Conservation (phyloP, 2,329 filamentous ascomycete species). For the Phaeoacremonium minimum region DNA sequence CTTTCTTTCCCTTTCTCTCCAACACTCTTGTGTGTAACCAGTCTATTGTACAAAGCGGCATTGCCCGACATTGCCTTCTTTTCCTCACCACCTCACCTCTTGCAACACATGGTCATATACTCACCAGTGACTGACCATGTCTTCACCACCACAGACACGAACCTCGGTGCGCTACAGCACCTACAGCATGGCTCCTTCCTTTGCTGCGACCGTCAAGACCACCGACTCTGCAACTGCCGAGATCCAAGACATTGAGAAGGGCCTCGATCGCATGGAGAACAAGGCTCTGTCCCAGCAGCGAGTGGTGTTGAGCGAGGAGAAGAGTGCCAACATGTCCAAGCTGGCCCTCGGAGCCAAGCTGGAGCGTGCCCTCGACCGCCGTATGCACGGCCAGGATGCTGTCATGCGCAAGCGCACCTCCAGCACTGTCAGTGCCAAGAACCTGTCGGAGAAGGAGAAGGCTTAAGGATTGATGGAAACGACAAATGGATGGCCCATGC, state of each 20-base stretch:
- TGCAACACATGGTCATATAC: neutral
- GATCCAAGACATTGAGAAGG: slow-evolving; percentile 68
- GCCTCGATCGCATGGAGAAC: slow-evolving; percentile 85
- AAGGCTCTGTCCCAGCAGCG: slow-evolving; percentile 79
- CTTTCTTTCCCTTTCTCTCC: slow-evolving; percentile 3
- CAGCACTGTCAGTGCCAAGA: slow-evolving; percentile 22
- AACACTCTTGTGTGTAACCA: too few species aligned
- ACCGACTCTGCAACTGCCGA: slow-evolving; percentile 52
- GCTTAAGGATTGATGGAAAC: slow-evolving; percentile 9
- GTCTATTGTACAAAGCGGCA: too few species aligned
- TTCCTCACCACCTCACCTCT: neutral
- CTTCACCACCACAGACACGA: slow-evolving; percentile 35
- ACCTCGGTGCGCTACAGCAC: slow-evolving; percentile 55
- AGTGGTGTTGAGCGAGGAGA: slow-evolving; percentile 73
- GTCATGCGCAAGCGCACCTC: slow-evolving; percentile 60
- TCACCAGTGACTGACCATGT: neutral
- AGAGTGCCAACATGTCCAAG: slow-evolving; percentile 78
- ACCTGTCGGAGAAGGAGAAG: slow-evolving; percentile 31
- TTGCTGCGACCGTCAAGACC: slow-evolving; percentile 53
- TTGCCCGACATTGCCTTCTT: slow-evolving; percentile 4
- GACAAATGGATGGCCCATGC: neutral
- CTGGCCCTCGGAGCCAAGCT: slow-evolving; percentile 86
- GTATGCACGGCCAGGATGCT: slow-evolving; percentile 87
- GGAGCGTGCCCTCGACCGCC: slow-evolving; percentile 77
- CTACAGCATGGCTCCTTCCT: slow-evolving; percentile 54